phyloP scores from a whole-genome alignment of 2,329 filamentous ascomycete species.

The Atkinsonella hypoxylon region DNA sequence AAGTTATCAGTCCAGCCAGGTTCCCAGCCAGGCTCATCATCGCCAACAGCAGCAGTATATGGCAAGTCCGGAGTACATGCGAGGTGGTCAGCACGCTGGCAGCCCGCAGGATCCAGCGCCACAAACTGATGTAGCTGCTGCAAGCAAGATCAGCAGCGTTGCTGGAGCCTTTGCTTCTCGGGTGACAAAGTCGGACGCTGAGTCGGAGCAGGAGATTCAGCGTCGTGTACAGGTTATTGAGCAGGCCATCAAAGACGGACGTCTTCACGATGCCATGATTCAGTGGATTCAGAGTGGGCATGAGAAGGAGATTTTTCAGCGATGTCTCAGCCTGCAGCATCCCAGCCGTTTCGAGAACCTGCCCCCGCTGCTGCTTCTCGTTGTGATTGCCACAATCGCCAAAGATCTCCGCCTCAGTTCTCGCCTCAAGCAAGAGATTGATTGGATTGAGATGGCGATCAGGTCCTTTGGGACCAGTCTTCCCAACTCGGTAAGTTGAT shows the following conservation, averaged over 20 bases:
- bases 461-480: slow-evolving; percentile 37
- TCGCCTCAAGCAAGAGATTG: slow-evolving; percentile 42
- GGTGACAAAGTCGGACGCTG: slow-evolving; percentile 22
- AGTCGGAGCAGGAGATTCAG: slow-evolving; percentile 35
- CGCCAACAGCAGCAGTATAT: slow-evolving; percentile 17
- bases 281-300: slow-evolving; percentile 55
- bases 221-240: slow-evolving; percentile 48
- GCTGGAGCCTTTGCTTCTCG: slow-evolving; percentile 24
- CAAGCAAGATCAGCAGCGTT: slow-evolving; percentile 22
- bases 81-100: slow-evolving; percentile 19
- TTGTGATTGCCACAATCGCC: slow-evolving; percentile 52
- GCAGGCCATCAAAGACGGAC: slow-evolving; percentile 46
- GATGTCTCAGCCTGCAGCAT: slow-evolving; percentile 25
- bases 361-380: slow-evolving; percentile 49
- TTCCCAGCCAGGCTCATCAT: slow-evolving; percentile 14
- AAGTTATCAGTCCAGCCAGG: slow-evolving; percentile 23
- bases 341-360: slow-evolving; percentile 38
- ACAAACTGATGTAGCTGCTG: slow-evolving; percentile 15
- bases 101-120: slow-evolving; percentile 21
- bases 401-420: slow-evolving; percentile 42
- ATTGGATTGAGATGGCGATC: slow-evolving; percentile 50
- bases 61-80: slow-evolving; percentile 25
- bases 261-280: slow-evolving; percentile 51
- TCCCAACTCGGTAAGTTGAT: slow-evolving; percentile 35
- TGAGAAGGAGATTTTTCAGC: slow-evolving; percentile 50